These are phyloP conservation scores for Setomelanomma holmii DNA, from an alignment of 2,329 filamentous ascomycete species.

Conservation along the genomic window DNA sequence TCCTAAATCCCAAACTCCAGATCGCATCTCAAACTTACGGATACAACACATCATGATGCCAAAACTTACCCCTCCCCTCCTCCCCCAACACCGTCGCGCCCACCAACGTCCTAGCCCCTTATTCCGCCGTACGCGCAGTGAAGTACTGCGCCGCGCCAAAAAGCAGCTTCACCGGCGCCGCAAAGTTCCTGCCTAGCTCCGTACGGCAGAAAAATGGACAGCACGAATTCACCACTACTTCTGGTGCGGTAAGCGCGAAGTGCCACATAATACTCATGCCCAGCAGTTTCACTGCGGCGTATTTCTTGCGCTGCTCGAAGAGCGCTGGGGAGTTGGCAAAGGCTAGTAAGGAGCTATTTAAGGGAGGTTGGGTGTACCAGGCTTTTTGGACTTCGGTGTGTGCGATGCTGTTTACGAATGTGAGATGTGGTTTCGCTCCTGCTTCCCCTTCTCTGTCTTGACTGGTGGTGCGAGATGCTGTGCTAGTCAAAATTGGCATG, in stretches of 20 bases:
- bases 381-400: conserved; percentile 3
- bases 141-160: conserved; percentile 3
- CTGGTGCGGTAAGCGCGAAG: neutral
- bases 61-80: conserved; percentile 11
- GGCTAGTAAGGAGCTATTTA: conserved; percentile 3
- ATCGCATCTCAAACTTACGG: conserved; percentile 5
- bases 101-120: conserved; percentile 11
- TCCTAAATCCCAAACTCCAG: neutral
- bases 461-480: neutral
- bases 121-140: conserved; percentile 7
- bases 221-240: conserved; percentile 12
- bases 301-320: conserved; percentile 1
- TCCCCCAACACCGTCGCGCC: conserved; percentile 9
- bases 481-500: conserved; percentile 18
- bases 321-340: conserved; percentile 2
- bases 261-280: conserved; percentile 10
- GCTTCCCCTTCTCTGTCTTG: neutral
- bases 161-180: neutral
- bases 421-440: conserved; percentile 4
- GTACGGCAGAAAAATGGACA: conserved; percentile 11
- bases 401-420: conserved; percentile 9
- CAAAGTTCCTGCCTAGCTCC: conserved; percentile 7
- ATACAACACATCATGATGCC: conserved; percentile 12
- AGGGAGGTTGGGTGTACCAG: neutral
- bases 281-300: conserved; percentile 7